phyloP scores from a whole-genome alignment of 1,284 basidiomycete genomes.

The Pyrrhoderma noxium region DNA sequence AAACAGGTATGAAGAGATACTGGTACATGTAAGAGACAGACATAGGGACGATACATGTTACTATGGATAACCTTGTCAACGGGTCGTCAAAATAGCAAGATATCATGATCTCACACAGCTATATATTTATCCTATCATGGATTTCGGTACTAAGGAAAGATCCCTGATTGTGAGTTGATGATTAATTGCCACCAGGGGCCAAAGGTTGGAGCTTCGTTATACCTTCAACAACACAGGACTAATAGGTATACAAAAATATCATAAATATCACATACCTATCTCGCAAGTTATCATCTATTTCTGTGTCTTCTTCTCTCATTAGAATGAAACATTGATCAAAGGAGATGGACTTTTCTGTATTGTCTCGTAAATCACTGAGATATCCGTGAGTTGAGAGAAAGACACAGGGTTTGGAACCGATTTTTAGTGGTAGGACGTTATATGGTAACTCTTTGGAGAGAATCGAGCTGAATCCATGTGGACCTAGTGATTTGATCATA shows the following conservation, averaged over 20 bases:
- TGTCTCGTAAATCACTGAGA: constrained; percentile 3
- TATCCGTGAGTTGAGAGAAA: constrained; percentile 9
- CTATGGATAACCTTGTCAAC: too few relatives aligned
- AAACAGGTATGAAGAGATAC: too few relatives aligned
- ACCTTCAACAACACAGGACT: neutral
- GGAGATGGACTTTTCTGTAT: constrained; percentile 3
- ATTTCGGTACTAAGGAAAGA: neutral
- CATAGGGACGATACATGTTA: too few relatives aligned
- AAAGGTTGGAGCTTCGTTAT: neutral
- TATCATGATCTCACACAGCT: too few relatives aligned
- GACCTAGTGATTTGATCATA: constrained; percentile 8
- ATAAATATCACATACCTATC: neutral
- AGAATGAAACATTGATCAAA: constrained; percentile 16
- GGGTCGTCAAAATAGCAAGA: too few relatives aligned
- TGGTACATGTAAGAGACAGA: too few relatives aligned
- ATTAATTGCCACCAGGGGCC: constrained; percentile 15
- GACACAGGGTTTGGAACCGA: neutral
- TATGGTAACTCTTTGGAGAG: constrained; percentile 8
- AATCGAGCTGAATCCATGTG: constrained; percentile 9
- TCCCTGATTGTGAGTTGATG: constrained; percentile 18
- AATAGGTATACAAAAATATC: neutral
- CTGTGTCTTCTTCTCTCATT: neutral
- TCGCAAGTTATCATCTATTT: neutral
- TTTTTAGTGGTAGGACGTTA: constrained; percentile 6
- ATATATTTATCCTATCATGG: too few relatives aligned